Evolutionary conservation across 2,329 filamentous ascomycete species (phyloP), one percentile per base, ranked within the genome.

Genomic region (Aspergillus ochraceus): DNA sequence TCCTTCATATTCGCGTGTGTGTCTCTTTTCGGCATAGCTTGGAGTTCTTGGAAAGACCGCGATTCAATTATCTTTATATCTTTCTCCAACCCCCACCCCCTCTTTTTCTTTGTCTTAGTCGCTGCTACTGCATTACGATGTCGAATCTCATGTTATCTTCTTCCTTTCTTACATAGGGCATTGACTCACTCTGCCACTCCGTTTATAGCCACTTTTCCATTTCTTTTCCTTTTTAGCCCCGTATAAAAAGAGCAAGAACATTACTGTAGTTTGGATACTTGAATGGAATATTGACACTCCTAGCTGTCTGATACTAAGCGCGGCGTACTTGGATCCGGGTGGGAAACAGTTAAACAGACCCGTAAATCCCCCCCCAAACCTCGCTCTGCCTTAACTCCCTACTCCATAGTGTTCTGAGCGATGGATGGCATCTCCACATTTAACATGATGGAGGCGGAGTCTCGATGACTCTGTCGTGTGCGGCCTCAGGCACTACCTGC

Each of bases 1-100:
- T 57, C 55, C 54, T 55, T 55, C 50, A 55, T 20, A 57, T 58
- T 58, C 50, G 52, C 62, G 58, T 60, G 59, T 61, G 54, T 59
- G 59, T 55, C 60, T 64, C 60, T 60, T 63, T 69, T 64, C 63
- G 64, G 68, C 72, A 74, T 72, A 69, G 67, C 67, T 65, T 68
- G 70, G 71, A 69, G 68, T 67, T 68, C 63, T 62, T 64, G 64
- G 65, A 70, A 73, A 71, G 68, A 71, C 65, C 63, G 63, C 68
- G 64, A 60, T 63, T 59, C 20, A 20, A 11, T 47, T 47, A 20
- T 47, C 60, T 55, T 64, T 64, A 49, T 54, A 58, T 62, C 58
- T 52, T 54, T 52, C 52, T 60, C 26, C 39, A 52, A 52, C 54
- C 51, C 49, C 54, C 52, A 61, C 60, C 58, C 52, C 56, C 61